Conservation (phyloP, 768 basidiomycete genomes). For the Lentinula detonsa region DNA sequence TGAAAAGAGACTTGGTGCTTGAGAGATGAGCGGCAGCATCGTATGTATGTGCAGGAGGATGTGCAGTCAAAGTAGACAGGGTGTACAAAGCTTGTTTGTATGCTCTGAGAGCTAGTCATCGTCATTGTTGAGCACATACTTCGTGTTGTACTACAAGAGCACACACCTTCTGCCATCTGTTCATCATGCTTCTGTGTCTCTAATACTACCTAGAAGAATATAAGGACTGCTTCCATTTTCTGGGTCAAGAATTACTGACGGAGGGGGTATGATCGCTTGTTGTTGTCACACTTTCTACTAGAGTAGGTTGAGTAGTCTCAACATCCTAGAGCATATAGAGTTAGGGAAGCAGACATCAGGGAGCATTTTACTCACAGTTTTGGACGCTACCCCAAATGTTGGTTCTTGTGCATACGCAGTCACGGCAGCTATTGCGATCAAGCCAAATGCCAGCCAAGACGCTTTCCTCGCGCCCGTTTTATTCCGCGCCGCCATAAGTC, state of each 20-base stretch:
- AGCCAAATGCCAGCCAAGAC: conserved; percentile 56
- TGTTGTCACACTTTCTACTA: conserved; percentile 5
- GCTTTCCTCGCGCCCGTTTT: conserved; percentile 36
- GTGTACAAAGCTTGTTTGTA: conserved; percentile 73
- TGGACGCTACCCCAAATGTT: background rate
- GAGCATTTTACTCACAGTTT: background rate
- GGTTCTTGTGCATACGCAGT: conserved; percentile 38
- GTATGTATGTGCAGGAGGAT: conserved; percentile 49
- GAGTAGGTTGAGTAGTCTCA: conserved; percentile 18
- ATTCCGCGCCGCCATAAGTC: conserved; percentile 13
- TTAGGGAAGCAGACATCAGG: background rate
- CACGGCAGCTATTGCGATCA: conserved; percentile 43
- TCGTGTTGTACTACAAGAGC: background rate
- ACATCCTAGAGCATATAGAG: conserved; percentile 14
- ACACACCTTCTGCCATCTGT: conserved; percentile 47
- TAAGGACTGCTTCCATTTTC: conserved; percentile 7
- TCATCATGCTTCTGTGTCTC: conserved; percentile 22
- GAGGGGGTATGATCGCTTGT: conserved; percentile 4
- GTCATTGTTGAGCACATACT: conserved; percentile 1
- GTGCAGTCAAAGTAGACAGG: conserved; percentile 56
- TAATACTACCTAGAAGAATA: conserved; percentile 17
- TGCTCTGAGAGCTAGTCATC: conserved; percentile 53
- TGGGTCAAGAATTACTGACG: conserved; percentile 6
- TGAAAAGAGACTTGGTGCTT: conserved; percentile 48
- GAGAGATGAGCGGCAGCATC: conserved; percentile 41